A percentile compares a stretch with the other conserved stretches of the same genome.
phyloP scores from a whole-genome alignment of 2,329 filamentous ascomycete species.

The Sporothrix pseudoabietina region DNA sequence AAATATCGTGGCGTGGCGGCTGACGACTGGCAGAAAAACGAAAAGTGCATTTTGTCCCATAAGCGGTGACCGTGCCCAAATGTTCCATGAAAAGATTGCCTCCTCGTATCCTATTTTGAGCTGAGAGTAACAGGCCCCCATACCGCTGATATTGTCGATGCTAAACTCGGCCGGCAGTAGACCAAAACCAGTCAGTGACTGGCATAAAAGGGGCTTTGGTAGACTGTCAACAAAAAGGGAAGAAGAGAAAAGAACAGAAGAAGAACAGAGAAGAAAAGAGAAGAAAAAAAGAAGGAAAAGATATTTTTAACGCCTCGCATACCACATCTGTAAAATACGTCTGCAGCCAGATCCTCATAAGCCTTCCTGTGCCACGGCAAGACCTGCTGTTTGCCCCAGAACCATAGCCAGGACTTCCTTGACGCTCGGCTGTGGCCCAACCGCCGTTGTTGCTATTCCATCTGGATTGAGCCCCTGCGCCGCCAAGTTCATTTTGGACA shows the following conservation, averaged over 20 bases:
- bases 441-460: constrained; percentile 49
- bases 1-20: not conserved
- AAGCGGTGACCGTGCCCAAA: not conserved
- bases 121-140: not conserved
- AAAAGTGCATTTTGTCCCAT: not conserved
- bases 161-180: not conserved
- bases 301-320: not conserved
- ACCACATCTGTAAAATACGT: not conserved
- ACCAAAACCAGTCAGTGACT: not conserved
- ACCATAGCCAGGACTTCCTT: constrained; percentile 44
- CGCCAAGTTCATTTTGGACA: constrained; percentile 15
- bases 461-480: constrained; percentile 27
- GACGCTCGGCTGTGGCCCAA: constrained; percentile 50
- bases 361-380: not conserved
- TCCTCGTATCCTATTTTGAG: not conserved
- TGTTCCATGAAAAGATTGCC: not conserved
- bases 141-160: not conserved
- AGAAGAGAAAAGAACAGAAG: not conserved
- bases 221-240: not conserved
- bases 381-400: constrained; percentile 22
- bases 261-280: not conserved
- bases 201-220: not conserved
- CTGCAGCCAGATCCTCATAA: not conserved
- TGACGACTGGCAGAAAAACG: not conserved
- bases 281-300: not conserved